Evolutionary conservation across 1,284 basidiomycete genomes (phyloP).

Genomic region (Cutaneotrichosporon sp.): DNA sequence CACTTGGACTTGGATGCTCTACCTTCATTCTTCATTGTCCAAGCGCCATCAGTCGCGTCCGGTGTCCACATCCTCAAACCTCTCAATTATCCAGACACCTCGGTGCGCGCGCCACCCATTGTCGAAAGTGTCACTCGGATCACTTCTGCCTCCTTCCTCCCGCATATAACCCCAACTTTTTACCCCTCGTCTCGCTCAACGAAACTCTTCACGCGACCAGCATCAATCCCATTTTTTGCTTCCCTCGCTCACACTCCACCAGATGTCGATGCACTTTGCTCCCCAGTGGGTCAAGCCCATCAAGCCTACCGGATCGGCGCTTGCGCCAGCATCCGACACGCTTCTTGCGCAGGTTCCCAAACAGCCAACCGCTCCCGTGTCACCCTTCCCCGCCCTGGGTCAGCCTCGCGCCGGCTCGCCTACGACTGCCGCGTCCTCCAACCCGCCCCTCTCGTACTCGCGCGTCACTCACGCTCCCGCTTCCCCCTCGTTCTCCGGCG

Average conservation of each 20-base stretch:
- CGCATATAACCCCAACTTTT: neutral
- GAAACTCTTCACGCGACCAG: neutral
- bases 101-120: neutral
- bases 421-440: conserved; percentile 36
- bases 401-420: conserved; percentile 34
- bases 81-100: neutral
- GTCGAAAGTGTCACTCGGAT: neutral
- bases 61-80: neutral
- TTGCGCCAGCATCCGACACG: conserved; percentile 8
- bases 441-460: conserved; percentile 65
- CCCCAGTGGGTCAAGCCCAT: conserved; percentile 53
- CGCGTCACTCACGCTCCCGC: conserved; percentile 47
- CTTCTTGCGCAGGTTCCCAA: conserved; percentile 14
- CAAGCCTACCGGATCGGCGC: conserved; percentile 44
- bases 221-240: neutral
- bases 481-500: conserved; percentile 55
- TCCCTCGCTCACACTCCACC: conserved; percentile 1
- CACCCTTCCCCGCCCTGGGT: conserved; percentile 49
- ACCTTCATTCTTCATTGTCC: no score
- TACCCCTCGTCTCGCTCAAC: neutral
- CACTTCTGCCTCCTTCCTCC: neutral
- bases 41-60: neutral
- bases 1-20: no score
- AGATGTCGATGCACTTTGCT: conserved; percentile 53
- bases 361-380: conserved; percentile 17